A percentile compares a stretch with the other conserved stretches of the same genome.
These are phyloP conservation scores for Debaryomyces udenii DNA, from an alignment of 1,139 yeast genomes.

Conservation along the genomic window DNA sequence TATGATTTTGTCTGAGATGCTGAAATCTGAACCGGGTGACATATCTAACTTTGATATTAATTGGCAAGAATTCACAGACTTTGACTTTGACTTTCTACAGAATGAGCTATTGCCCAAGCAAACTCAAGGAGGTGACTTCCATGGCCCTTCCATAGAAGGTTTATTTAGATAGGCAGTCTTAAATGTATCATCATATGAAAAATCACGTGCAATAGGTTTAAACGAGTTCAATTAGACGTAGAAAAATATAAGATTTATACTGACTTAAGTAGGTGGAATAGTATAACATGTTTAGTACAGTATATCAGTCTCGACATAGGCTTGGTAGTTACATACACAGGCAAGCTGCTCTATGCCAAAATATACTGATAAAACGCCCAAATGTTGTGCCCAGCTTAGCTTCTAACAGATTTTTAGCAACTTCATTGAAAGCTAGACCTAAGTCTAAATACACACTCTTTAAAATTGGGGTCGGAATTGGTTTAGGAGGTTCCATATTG, in stretches of 20 bases:
- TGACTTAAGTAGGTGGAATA: too few species aligned
- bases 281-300: background rate
- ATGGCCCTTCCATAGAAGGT: constrained; percentile 12
- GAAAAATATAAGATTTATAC: too few species aligned
- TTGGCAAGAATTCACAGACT: constrained; percentile 19
- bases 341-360: background rate
- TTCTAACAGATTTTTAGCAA: constrained; percentile 4
- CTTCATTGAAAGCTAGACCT: constrained; percentile 5
- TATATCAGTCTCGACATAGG: too few species aligned
- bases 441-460: constrained; percentile 19
- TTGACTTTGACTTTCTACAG: constrained; percentile 39
- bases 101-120: constrained; percentile 29
- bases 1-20: background rate
- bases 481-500: constrained; percentile 31
- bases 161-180: constrained; percentile 4
- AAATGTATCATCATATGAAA: too few species aligned
- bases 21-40: background rate
- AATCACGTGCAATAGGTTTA: constrained; percentile 5
- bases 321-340: background rate
- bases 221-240: constrained; percentile 1
- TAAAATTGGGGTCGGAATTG: constrained; percentile 35
- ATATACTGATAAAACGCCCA: background rate
- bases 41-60: constrained; percentile 8
- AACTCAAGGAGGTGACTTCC: constrained; percentile 9
- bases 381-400: background rate